Percentiles rank a stretch among this genome's conserved stretches.
These are phyloP conservation scores for Colletotrichum neosansevieriae DNA, from an alignment of 2,329 filamentous ascomycete genomes.

Conservation along the genomic window DNA sequence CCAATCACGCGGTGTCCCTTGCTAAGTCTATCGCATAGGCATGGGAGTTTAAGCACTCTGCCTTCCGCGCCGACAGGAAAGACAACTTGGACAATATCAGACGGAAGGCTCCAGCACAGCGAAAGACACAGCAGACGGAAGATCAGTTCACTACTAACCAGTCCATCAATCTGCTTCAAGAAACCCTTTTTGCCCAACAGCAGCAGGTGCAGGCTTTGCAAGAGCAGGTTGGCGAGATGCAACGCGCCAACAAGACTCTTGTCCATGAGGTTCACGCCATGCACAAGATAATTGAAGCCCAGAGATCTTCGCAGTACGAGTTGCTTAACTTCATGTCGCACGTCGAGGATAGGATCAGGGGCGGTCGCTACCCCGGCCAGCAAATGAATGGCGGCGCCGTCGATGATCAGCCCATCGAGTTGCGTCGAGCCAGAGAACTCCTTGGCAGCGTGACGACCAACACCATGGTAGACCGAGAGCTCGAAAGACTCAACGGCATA, in stretches of 20 bases:
- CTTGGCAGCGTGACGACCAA: slow-evolving; percentile 66
- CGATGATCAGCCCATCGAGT: slow-evolving; percentile 64
- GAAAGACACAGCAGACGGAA: slow-evolving; percentile 75
- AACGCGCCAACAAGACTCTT: slow-evolving; percentile 71
- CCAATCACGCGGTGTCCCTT: not conserved
- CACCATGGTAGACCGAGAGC: slow-evolving; percentile 64
- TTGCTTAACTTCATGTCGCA: slow-evolving; percentile 68
- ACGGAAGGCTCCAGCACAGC: slow-evolving; percentile 90
- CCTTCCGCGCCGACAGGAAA: slow-evolving; percentile 96
- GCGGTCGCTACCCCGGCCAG: slow-evolving; percentile 53
- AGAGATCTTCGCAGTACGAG: slow-evolving; percentile 69
- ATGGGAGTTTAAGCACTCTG: slow-evolving; percentile 98
- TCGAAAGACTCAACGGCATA: slow-evolving; percentile 67
- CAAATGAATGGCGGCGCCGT: slow-evolving; percentile 53
- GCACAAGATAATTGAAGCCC: slow-evolving; percentile 70
- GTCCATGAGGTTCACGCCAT: slow-evolving; percentile 71
- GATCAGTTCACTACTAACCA: slow-evolving; percentile 85
- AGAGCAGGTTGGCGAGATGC: slow-evolving; percentile 84
- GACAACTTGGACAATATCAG: slow-evolving; percentile 97
- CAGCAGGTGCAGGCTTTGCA: slow-evolving; percentile 91
- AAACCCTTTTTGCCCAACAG: slow-evolving; percentile 89
- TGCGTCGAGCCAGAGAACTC: slow-evolving; percentile 69
- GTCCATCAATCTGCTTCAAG: slow-evolving; percentile 89
- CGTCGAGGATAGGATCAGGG: slow-evolving; percentile 59
- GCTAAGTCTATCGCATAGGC: slow-evolving; percentile 61